These are phyloP conservation scores for Trichoderma hamatum DNA, from an alignment of 2,329 filamentous ascomycete genomes.

Conservation along the genomic window DNA sequence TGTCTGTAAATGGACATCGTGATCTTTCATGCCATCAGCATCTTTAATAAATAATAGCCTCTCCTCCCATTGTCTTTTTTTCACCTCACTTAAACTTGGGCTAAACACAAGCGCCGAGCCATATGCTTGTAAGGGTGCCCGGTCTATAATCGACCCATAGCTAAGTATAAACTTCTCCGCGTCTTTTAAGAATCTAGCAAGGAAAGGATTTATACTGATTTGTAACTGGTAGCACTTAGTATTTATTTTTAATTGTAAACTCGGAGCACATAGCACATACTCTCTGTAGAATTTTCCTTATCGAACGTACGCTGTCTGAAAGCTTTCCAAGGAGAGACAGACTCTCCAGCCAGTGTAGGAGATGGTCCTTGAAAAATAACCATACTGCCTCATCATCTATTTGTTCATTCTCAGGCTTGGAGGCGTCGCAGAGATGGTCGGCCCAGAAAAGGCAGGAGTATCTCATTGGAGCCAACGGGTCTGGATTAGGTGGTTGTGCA, in stretches of 20 bases:
- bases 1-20: background rate
- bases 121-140: conserved; percentile 40
- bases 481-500: conserved; percentile 23
- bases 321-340: background rate
- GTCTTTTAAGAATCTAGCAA: conserved; percentile 38
- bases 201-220: conserved; percentile 2
- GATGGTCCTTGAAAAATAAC: background rate
- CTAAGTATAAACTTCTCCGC: conserved; percentile 34
- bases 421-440: conserved; percentile 34
- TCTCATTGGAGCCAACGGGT: conserved; percentile 31
- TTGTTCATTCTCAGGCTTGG: no score
- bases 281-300: background rate
- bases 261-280: no score
- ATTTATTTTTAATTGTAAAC: no score
- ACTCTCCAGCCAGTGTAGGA: background rate
- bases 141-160: conserved; percentile 35
- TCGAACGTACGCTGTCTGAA: background rate
- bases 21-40: background rate
- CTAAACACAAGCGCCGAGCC: conserved; percentile 39
- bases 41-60: conserved; percentile 23
- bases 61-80: conserved; percentile 29
- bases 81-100: conserved; percentile 32
- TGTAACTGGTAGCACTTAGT: background rate
- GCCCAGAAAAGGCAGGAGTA: conserved; percentile 42
- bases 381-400: background rate